Base-by-base conservation (phyloP, 2,329 filamentous ascomycete species). In the Aspergillus hortae region DNA sequence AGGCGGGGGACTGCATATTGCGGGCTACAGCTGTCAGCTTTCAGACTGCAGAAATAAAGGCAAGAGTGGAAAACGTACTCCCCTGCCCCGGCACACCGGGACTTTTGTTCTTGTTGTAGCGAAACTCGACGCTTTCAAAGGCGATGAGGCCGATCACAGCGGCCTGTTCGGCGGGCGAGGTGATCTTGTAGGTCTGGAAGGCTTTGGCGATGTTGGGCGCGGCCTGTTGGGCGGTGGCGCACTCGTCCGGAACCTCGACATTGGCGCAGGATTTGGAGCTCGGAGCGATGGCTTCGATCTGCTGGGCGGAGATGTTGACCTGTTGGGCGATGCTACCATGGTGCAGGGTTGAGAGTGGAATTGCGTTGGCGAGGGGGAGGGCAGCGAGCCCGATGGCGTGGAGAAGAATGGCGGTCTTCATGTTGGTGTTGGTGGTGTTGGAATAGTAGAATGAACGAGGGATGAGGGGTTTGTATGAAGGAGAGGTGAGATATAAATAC, bases 141-240 rank as follows among this genome's bases (percentile, higher is more conserved):
- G 86, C 82, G 74, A 89, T 87, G 63, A 90, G 76, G 11, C 85
- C 77, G 41, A 94, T 65, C 14, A 92, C 69, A 19, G 85, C 88
- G 6, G 89, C 89, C 65, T 88, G 84, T 60, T 87, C 82, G 19
- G 77, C 80, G 19, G 73, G 70, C 32, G 68, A 67, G 44, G 71
- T 77, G 60, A 91, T 74, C 3, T 67, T 58, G 75, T 89, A 87
- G 10, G 76, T 70, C 15, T 63, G 51, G 68, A 91, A 85, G 33
- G 82, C 79, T 6, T 71, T 58, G 62, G 74, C 72, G 54, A 92
- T 77, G 57, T 72, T 76, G 1, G 78, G 74, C 0, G 82, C 86
- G 2, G 85, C 86, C 60, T 83, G 74, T 6, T 68, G 68, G n/a
- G 86, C 83, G 2, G 83, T 88, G 44, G 79, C 78, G 72, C 89